These are phyloP conservation scores for Aegilops sharonensis DNA, from an alignment of 176 grass and related monocot species.

Conservation along the genomic window DNA sequence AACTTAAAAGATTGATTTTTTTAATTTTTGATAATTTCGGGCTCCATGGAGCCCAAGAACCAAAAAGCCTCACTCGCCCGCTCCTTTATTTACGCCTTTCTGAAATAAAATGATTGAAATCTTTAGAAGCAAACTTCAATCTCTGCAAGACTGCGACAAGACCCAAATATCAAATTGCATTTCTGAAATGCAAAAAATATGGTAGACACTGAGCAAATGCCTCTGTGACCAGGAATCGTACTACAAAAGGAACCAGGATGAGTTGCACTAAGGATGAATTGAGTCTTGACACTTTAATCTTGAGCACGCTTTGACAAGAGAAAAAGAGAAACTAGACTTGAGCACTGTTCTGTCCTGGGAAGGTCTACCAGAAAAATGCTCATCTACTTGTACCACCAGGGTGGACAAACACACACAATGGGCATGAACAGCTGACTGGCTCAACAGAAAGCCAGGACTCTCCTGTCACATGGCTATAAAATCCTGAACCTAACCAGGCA, in stretches of 20 bases:
- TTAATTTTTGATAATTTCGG: too few species aligned
- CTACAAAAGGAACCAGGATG: not conserved
- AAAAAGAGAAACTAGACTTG: not conserved
- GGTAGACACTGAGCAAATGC: not conserved
- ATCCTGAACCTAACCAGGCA: not conserved
- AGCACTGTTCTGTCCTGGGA: not conserved
- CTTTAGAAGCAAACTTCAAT: not conserved
- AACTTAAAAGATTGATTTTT: too few species aligned
- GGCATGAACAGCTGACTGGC: conserved; percentile 11
- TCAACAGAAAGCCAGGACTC: conserved; percentile 25
- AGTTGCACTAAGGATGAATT: not conserved
- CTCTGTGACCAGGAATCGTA: conserved; percentile 2
- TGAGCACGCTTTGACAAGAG: not conserved
- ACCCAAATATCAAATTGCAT: conserved; percentile 32
- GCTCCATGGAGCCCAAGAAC: too few species aligned
- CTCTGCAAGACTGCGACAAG: conserved; percentile 49
- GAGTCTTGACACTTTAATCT: not conserved
- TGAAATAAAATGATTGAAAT: too few species aligned
- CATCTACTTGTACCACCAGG: not conserved
- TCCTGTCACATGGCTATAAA: not conserved
- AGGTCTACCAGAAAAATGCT: not conserved
- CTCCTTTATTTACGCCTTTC: too few species aligned
- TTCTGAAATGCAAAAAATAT: conserved; percentile 31
- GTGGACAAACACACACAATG: not conserved
- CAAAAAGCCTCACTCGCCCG: too few species aligned